phyloP scores from a whole-genome alignment of 1,139 yeast genomes.

The Suhomyces maxii region DNA sequence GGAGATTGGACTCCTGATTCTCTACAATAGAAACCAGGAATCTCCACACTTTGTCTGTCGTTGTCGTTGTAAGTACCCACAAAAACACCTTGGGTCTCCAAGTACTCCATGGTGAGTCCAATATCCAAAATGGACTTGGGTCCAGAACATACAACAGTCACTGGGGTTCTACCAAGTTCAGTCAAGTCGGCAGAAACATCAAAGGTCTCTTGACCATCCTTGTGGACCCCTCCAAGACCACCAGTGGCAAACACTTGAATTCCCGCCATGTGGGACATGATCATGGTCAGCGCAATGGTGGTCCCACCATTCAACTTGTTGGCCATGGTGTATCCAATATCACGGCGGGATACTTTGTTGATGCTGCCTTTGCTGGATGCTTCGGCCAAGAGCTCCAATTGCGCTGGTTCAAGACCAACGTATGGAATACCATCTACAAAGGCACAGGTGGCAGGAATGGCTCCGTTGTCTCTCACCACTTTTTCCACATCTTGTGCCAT shows the following conservation, averaged over 20 bases:
- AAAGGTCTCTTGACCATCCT: conserved; percentile 72
- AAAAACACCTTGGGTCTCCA: conserved; percentile 83
- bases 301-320: conserved; percentile 74
- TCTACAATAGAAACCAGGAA: conserved; percentile 85
- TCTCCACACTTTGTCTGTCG: conserved; percentile 27
- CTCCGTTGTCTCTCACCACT: conserved; percentile 61
- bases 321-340: conserved; percentile 74
- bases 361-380: conserved; percentile 28
- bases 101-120: conserved; percentile 75
- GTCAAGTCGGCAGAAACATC: conserved; percentile 88
- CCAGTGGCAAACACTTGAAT: conserved; percentile 90
- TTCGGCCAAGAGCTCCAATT: conserved; percentile 54
- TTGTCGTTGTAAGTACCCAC: conserved; percentile 52
- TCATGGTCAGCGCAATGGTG: conserved; percentile 89
- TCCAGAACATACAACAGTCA: conserved; percentile 88
- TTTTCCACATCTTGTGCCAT: conserved; percentile 74
- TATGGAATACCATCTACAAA: conserved; percentile 69
- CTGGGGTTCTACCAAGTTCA: conserved; percentile 79
- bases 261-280: conserved; percentile 71
- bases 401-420: conserved; percentile 58
- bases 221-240: conserved; percentile 90
- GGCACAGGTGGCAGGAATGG: conserved; percentile 84
- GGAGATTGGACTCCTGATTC: conserved; percentile 78
- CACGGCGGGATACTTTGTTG: conserved; percentile 76
- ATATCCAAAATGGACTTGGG: conserved; percentile 87